Evolutionary conservation across 805 yeast genomes (phyloP).

Genomic region (Cyberlindnera mycetangii): DNA sequence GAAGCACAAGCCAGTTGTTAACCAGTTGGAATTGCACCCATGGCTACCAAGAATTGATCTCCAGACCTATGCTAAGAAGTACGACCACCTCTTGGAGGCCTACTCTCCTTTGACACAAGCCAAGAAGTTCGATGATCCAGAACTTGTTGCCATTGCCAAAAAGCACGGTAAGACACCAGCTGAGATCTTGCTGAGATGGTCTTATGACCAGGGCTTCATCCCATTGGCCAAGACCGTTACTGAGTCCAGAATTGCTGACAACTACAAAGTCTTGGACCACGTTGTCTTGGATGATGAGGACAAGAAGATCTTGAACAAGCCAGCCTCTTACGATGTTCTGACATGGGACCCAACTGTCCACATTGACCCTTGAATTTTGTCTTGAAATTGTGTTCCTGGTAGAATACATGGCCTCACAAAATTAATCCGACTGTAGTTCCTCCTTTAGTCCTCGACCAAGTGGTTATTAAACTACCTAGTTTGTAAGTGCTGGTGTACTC

Average conservation of each 20-base stretch:
- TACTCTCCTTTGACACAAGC: constrained; percentile 26
- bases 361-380: background rate
- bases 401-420: background rate
- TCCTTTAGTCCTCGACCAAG: too few relatives aligned
- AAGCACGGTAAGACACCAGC: constrained; percentile 22
- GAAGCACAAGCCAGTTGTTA: constrained; percentile 61
- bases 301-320: constrained; percentile 17
- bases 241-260: constrained; percentile 16
- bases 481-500: too few relatives aligned
- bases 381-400: background rate
- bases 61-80: constrained; percentile 22
- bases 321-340: constrained; percentile 19
- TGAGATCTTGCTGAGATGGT: constrained; percentile 24
- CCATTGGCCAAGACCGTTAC: constrained; percentile 24
- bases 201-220: constrained; percentile 24
- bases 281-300: constrained; percentile 24
- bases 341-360: constrained; percentile 24
- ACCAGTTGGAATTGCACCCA: constrained; percentile 50
- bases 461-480: too few relatives aligned
- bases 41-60: constrained; percentile 28
- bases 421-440: background rate
- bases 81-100: constrained; percentile 22
- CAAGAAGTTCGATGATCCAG: constrained; percentile 23
- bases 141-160: constrained; percentile 19
- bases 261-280: constrained; percentile 20